phyloP scores from a whole-genome alignment of 441 rosid genomes.

The Populus hybrid region DNA sequence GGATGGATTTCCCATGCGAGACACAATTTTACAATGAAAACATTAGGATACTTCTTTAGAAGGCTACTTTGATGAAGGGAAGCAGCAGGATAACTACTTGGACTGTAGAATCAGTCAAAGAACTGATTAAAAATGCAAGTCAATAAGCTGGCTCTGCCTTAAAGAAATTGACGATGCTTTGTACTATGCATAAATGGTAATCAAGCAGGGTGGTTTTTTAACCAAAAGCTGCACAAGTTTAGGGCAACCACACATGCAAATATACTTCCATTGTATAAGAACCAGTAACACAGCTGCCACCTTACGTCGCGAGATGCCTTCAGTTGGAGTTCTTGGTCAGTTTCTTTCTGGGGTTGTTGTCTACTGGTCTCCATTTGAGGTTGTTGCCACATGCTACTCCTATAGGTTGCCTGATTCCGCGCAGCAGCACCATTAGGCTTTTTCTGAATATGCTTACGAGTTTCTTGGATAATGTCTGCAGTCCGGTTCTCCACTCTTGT shows the following conservation, averaged over 20 bases:
- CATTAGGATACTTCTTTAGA: not conserved
- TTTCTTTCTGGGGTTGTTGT: constrained; percentile 19
- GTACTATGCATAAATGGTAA: not conserved
- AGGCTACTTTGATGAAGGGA: not conserved
- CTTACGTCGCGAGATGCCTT: constrained; percentile 22
- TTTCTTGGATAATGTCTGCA: constrained; percentile 69
- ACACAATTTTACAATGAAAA: not conserved
- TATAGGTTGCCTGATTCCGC: constrained; percentile 24
- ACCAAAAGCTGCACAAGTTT: not conserved
- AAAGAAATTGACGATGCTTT: not conserved
- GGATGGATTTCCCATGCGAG: not conserved
- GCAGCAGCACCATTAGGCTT: constrained; percentile 42
- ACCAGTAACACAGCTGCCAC: constrained; percentile 53
- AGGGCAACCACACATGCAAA: constrained; percentile 17
- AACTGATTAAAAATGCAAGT: not conserved
- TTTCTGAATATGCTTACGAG: constrained; percentile 65
- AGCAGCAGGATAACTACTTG: not conserved
- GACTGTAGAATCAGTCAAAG: not conserved
- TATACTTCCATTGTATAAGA: constrained; percentile 22
- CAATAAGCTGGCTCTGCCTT: not conserved
- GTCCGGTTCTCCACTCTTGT: constrained; percentile 66
- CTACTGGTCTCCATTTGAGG: constrained; percentile 10
- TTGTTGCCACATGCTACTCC: constrained; percentile 41
- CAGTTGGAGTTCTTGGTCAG: constrained; percentile 31
- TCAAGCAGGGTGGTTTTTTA: not conserved